Conservation (phyloP, 495 filamentous ascomycete genomes). For the Xylaria intraflava region DNA sequence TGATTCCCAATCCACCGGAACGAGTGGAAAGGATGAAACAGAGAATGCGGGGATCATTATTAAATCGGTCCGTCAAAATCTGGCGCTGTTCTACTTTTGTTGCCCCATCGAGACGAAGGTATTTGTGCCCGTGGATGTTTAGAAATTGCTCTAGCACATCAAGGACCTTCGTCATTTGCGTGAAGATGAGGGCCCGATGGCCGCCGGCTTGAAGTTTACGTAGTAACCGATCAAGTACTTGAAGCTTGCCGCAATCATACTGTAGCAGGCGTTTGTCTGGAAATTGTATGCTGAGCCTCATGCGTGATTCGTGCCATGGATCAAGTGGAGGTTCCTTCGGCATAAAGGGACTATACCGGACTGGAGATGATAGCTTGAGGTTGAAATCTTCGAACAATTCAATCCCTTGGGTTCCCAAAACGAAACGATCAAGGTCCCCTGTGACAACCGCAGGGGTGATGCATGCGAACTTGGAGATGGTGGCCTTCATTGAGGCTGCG, state of each 20-base stretch:
- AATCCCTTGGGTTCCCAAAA: slow-evolving; percentile 54
- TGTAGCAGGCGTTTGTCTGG: slow-evolving; percentile 92
- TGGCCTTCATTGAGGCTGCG: slow-evolving; percentile 59
- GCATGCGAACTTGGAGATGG: slow-evolving; percentile 82
- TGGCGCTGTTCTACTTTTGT: slow-evolving; percentile 95
- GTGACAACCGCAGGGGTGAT: slow-evolving; percentile 85
- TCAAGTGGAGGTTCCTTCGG: slow-evolving; percentile 52
- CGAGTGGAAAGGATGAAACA: slow-evolving; percentile 93
- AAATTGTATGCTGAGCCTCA: slow-evolving; percentile 91
- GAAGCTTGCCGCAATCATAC: slow-evolving; percentile 97
- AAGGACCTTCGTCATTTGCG: slow-evolving; percentile 98
- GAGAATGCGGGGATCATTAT: slow-evolving; percentile 84
- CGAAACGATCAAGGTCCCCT: slow-evolving; percentile 61
- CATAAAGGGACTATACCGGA: slow-evolving; percentile 42
- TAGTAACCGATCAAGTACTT: slow-evolving; percentile 79
- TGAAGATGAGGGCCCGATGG: slow-evolving; percentile 94
- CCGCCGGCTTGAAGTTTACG: slow-evolving; percentile 82
- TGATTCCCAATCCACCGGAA: slow-evolving; percentile 92
- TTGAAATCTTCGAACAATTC: slow-evolving; percentile 51
- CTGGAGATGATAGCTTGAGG: slow-evolving; percentile 37
- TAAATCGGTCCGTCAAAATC: slow-evolving; percentile 93
- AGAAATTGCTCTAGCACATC: slow-evolving; percentile 97
- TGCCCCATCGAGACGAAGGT: slow-evolving; percentile 87
- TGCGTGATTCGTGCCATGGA: slow-evolving; percentile 88
- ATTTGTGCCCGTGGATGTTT: slow-evolving; percentile 96